Evolutionary conservation across 768 basidiomycete genomes (phyloP), one percentile per base, ranked within the genome.

Genomic region (Paxillus rubicundulus): DNA sequence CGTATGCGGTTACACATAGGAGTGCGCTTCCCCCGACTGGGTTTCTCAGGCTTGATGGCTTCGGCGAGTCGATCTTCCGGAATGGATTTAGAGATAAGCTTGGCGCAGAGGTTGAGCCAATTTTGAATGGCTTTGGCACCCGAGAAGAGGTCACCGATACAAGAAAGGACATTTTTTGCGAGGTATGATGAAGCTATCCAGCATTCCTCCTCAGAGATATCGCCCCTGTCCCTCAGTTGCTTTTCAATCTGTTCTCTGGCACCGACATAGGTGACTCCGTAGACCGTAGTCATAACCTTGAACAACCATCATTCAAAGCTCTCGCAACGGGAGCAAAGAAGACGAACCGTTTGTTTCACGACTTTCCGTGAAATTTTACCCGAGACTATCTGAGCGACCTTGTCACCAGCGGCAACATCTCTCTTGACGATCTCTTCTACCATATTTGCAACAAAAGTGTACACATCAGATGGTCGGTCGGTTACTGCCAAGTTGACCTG

Each of bases 241-340:
- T 72, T 87, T 70, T 93, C 89, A 49, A 98, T 97, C 72, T 98
- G 97, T 9, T 92, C 91, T 39, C 92, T n/a, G n/a, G 97, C 97
- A 33, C 97, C 97, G 49, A 98, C 74, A 71, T 86, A 95, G 0
- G 97, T 99, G 14, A 99, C 95, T 18, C 97, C 96, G 65, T 98
- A 98, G 32, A 98, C 96, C 3, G 96, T 98, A 1, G 96, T 99
- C 97, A 99, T 99, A 58, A 98, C 92, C 86, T 88, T 56, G 2
- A 20, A 10, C 5, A 6, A 42, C 6, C 12, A 37, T 40, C 41
- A 28, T 28, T 12, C 41, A 42, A 33, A 7, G 46, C 5, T 34
- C 9, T 9, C 32, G 32, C 16, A 21, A 37, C 28, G 8, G 48
- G 30, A 36, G 4, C 17, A 36, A n/a, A 9, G 1, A 41, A 13